Percentiles rank a stretch among this genome's conserved stretches.
These are phyloP conservation scores for Diddensiella caesifluorescens DNA, from an alignment of 805 yeast genomes.

Conservation along the genomic window DNA sequence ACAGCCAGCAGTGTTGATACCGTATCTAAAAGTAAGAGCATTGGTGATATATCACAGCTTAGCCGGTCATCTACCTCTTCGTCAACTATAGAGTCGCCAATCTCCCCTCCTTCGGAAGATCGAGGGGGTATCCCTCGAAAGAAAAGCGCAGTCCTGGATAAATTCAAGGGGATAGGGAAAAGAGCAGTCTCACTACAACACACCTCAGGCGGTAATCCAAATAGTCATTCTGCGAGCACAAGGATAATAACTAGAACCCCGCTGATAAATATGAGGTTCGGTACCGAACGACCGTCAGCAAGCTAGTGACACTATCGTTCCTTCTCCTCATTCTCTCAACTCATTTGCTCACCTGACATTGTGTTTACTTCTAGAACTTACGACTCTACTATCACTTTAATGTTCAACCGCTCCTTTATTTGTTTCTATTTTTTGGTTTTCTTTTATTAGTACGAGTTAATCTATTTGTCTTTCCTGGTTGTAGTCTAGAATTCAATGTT, in stretches of 20 bases:
- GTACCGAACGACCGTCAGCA: conserved; percentile 11
- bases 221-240: neutral
- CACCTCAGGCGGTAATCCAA: neutral
- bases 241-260: conserved; percentile 5
- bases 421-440: too few relatives aligned
- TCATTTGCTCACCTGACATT: too few relatives aligned
- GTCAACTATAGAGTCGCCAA: conserved; percentile 2
- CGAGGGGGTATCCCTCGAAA: neutral
- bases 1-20: conserved; percentile 12
- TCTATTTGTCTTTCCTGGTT: too few relatives aligned
- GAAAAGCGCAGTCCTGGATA: neutral
- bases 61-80: conserved; percentile 7
- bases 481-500: too few relatives aligned
- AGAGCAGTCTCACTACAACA: conserved; percentile 3
- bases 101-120: neutral
- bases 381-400: too few relatives aligned
- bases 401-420: too few relatives aligned
- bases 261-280: conserved; percentile 15
- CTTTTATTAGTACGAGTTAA: too few relatives aligned
- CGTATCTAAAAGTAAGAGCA: conserved; percentile 8
- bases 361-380: too few relatives aligned
- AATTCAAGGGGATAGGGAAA: neutral
- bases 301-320: too few relatives aligned
- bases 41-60: neutral
- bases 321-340: too few relatives aligned